Evolutionary conservation across 202 grass and related monocot genomes (phyloP).

Genomic region (Carex sylvatica): DNA sequence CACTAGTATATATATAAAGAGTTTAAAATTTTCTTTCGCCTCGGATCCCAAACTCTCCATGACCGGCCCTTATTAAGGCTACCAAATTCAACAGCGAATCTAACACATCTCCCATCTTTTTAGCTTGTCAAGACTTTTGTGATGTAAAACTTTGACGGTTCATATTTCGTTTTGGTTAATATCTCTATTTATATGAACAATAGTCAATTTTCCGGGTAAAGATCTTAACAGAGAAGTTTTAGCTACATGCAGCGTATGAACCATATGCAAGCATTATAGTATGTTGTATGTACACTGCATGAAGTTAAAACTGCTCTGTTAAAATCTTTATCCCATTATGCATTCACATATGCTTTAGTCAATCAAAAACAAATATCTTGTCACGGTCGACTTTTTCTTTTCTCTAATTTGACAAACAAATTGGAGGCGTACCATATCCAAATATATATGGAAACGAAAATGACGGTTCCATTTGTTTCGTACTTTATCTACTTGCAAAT

Average conservation of each 20-base stretch:
- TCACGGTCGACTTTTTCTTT: no score
- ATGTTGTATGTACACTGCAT: no score
- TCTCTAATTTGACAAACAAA: neutral
- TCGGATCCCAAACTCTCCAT: no score
- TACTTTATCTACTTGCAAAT: neutral
- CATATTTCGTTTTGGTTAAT: neutral
- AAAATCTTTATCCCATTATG: neutral
- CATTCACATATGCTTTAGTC: neutral
- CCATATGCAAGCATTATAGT: no score
- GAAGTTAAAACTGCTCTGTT: no score
- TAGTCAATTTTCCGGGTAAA: neutral
- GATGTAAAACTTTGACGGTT: neutral
- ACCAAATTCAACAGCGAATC: neutral
- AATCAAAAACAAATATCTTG: neutral
- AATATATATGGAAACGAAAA: neutral
- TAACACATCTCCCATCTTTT: neutral
- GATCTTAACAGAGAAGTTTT: no score
- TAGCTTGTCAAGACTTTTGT: neutral
- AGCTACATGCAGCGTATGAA: no score
- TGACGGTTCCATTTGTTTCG: slow-evolving; percentile 3
- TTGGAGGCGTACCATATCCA: slow-evolving; percentile 9
- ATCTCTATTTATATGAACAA: neutral
- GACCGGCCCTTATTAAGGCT: no score
- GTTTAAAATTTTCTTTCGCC: no score
- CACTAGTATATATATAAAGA: no score